Conservation (phyloP, 2,329 filamentous ascomycete genomes). For the Exutisphaerella laricina region DNA sequence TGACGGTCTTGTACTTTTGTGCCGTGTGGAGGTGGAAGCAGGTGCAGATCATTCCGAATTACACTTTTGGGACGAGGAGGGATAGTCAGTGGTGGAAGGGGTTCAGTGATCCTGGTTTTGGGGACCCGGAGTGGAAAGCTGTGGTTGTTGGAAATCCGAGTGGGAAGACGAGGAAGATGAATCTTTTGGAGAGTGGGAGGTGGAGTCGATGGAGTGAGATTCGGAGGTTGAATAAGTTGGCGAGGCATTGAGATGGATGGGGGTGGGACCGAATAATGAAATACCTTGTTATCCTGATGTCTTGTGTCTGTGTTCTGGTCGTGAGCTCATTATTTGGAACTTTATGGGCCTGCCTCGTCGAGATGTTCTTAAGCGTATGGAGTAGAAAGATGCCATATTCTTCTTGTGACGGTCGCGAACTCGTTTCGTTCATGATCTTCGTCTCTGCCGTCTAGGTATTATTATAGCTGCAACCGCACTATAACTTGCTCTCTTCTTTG, state of each 20-base stretch:
- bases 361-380: too few relatives aligned
- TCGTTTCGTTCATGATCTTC: too few relatives aligned
- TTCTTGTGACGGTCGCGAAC: too few relatives aligned
- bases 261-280: not conserved
- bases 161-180: slow-evolving; percentile 63
- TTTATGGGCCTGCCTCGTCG: too few relatives aligned
- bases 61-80: slow-evolving; percentile 42
- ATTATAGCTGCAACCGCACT: not conserved
- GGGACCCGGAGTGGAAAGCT: slow-evolving; percentile 60
- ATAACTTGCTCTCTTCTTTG: not conserved
- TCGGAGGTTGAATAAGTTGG: slow-evolving; percentile 42
- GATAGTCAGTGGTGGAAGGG: slow-evolving; percentile 31
- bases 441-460: not conserved
- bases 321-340: too few relatives aligned
- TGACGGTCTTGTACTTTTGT: slow-evolving; percentile 58
- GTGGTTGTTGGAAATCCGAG: slow-evolving; percentile 67
- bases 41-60: slow-evolving; percentile 61
- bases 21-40: slow-evolving; percentile 61
- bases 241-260: slow-evolving; percentile 4
- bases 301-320: too few relatives aligned
- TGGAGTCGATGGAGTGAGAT: slow-evolving; percentile 71
- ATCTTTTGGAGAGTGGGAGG: slow-evolving; percentile 62
- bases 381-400: too few relatives aligned
- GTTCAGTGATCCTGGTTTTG: slow-evolving; percentile 41
- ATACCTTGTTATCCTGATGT: not conserved